These are phyloP conservation scores for Pisolithus orientalis DNA, from an alignment of 768 basidiomycete genomes.

Conservation along the genomic window DNA sequence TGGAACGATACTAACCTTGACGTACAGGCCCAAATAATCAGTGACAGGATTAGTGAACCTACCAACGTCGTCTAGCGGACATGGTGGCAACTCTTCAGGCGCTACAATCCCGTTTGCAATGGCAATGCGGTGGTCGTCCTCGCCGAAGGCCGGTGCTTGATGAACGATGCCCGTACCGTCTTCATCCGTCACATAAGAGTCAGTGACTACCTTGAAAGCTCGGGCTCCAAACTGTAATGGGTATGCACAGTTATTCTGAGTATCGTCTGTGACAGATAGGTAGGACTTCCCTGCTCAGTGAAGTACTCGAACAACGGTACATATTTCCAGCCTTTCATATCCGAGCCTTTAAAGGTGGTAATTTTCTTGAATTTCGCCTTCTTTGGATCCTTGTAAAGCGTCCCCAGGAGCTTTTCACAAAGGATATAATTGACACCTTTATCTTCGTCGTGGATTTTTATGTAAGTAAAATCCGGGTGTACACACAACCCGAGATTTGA, in stretches of 20 bases:
- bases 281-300: conserved; percentile 68
- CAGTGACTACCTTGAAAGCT: conserved; percentile 84
- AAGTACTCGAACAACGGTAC: conserved; percentile 96
- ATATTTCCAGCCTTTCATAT: conserved; percentile 96
- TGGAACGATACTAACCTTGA: conserved; percentile 58
- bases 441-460: conserved; percentile 93
- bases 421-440: conserved; percentile 86
- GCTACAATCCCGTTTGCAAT: conserved; percentile 78
- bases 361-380: conserved; percentile 95
- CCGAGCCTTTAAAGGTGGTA: conserved; percentile 79
- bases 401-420: conserved; percentile 78
- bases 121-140: conserved; percentile 95
- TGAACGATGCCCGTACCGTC: conserved; percentile 99
- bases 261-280: neutral
- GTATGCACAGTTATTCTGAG: neutral
- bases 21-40: conserved; percentile 81
- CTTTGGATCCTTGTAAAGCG: conserved; percentile 94
- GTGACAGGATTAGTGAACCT: conserved; percentile 84
- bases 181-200: conserved; percentile 88
- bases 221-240: conserved; percentile 72
- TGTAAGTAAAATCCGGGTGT: conserved; percentile 90
- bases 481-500: conserved; percentile 95
- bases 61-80: conserved; percentile 88
- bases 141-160: conserved; percentile 97
- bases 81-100: conserved; percentile 90